Evolutionary conservation across 1,284 basidiomycete species (phyloP), one percentile per base, ranked within the genome.

Genomic region (Schizophyllum amplum): DNA sequence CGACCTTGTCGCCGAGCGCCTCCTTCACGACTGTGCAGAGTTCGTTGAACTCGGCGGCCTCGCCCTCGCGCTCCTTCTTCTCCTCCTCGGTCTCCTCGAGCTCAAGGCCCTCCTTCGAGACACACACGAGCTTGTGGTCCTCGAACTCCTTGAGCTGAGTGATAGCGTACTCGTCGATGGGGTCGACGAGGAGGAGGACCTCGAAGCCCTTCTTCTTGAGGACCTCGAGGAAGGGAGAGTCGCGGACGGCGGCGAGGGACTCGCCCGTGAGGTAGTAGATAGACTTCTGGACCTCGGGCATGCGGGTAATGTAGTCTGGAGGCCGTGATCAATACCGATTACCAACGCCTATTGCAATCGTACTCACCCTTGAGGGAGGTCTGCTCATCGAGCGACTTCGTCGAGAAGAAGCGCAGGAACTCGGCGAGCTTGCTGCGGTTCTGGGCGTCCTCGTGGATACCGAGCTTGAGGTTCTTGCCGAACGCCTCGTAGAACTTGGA

Each of bases 191-290:
- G 67, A 99, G 87, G 53, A 99, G 83, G 59, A 98, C 94, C 77
- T 99, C 96, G 74, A 98, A 98, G 79, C 92, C 92, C 86, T 95
- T 99, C 91, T 95, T 96, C 90, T 98, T 98, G 74, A 99, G 89
- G 56, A 95, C 90, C 79, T 99, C 96, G 60, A 99, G 86, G 95
- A 99, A 99, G 46, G 96, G 96, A 59, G 96, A 98, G 76, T 98
- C 94, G 69, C 83, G 86, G 68, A 92, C 87, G 58, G 94, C 84
- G 60, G 86, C 87, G 59, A 99, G 90, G 11, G 94, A 96, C 81
- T 99, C 97, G 74, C 97, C 96, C 60, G 96, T 99, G 67, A 99
- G 89, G 83, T 96, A 98, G 85, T 98, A 98, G 75, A 98, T 94
- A 69, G 94, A 94, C 80, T 98, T 98, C 77, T 99, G 96, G 65